Base-by-base conservation (phyloP, 768 basidiomycete species). In the Suillus alpinus region DNA sequence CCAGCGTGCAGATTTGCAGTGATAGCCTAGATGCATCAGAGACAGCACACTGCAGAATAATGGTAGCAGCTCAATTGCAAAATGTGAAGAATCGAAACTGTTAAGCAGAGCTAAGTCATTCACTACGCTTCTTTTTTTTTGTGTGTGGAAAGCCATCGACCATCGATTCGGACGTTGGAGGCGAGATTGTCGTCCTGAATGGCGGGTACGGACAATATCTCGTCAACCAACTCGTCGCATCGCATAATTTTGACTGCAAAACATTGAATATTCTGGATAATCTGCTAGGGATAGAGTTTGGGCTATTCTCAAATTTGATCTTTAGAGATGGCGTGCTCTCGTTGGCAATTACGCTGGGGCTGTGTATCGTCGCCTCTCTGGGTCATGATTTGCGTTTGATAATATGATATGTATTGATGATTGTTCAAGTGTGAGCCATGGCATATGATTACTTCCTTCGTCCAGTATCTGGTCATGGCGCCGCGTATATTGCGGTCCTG, bases 401-500 rank as follows among this genome's bases (percentile, higher is more conserved):
- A n/a, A 47, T 6, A 16, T 18, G n/a, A n/a, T 7, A 23, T 53
- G 23, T 49, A 39, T 52, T 50, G 10, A 40, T 34, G 20, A 14
- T 58, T 55, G 7, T 68, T 37, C 52, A 69, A 96, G 87, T 87
- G 96, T 66, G 95, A 98, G 66, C 96, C 96, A 2, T 97, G 95
- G 94, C 97, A 99, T 72, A 92, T 99, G 94, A 81, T 99, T 68
- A 98, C 97, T 0, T 93, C 91, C 6, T 95, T 98, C 76, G 29
- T 95, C n/a, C 96, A 95, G 71, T 96, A 95, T 69, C 73, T 91
- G 26, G 82, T 97, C 62, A 86, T 98, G 80, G 92, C 94, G 0
- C 96, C 96, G 3, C 94, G 0, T 98, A 95, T 68, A 96, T 96
- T 70, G 85, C 89, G 58, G 92, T 98, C 13, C 81, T 98, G 57